Evolutionary conservation across 345 rosid species (phyloP).

Genomic region (Eucalyptus leucophloia): DNA sequence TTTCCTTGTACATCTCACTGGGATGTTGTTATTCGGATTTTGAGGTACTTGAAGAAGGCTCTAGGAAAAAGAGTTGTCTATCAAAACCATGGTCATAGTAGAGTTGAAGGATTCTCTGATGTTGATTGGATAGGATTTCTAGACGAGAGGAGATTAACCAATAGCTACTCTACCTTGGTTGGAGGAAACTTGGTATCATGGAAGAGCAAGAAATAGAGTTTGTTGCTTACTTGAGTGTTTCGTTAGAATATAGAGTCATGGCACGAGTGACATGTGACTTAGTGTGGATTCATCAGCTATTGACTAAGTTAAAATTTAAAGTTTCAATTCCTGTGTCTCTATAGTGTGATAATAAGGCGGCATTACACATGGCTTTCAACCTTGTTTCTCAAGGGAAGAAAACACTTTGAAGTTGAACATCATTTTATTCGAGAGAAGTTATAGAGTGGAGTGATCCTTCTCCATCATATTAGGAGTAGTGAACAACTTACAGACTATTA

Average conservation of each 20-base stretch:
- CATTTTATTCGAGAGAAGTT: background rate
- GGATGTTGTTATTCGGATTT: background rate
- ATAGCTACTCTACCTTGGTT: background rate
- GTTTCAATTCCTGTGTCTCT: background rate
- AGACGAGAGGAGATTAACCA: background rate
- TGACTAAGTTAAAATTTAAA: background rate
- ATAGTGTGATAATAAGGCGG: background rate
- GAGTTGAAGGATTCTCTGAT: background rate
- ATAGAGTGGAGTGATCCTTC: background rate
- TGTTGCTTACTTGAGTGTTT: background rate
- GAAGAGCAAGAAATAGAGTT: background rate
- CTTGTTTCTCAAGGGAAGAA: background rate
- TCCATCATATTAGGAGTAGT: background rate
- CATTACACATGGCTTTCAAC: background rate
- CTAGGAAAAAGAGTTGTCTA: background rate
- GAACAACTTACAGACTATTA: background rate
- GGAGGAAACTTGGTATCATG: background rate
- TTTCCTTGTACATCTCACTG: accelerated
- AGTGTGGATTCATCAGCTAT: background rate
- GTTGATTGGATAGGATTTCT: background rate
- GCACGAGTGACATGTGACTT: background rate
- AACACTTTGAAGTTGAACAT: background rate
- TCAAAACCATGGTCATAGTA: background rate
- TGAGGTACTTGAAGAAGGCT: background rate
- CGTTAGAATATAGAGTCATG: background rate